Percentiles rank a stretch among this genome's conserved stretches.
phyloP scores from a whole-genome alignment of 805 yeast genomes.

The Candida glaebosa region DNA sequence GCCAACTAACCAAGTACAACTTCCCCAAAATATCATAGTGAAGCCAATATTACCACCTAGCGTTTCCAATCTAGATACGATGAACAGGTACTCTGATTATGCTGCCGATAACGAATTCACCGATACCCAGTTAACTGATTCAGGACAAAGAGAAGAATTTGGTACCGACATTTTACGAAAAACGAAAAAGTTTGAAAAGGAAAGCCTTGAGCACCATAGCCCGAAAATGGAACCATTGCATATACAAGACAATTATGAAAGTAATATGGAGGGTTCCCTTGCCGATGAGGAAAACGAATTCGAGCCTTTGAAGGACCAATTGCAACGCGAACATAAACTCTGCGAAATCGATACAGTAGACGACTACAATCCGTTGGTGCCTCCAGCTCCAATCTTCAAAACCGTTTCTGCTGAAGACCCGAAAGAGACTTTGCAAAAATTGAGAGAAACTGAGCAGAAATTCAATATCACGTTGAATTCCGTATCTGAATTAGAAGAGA shows the following conservation, averaged over 20 bases:
- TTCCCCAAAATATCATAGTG: neutral
- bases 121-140: slow-evolving; percentile 7
- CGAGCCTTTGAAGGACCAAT: slow-evolving; percentile 4
- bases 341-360: neutral
- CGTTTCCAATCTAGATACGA: neutral
- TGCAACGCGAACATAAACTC: slow-evolving; percentile 1
- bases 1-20: neutral
- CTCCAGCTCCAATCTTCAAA: slow-evolving; percentile 22
- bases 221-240: slow-evolving; percentile 4
- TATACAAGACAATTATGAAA: slow-evolving; percentile 7
- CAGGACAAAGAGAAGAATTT: slow-evolving; percentile 1
- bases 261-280: slow-evolving; percentile 15
- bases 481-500: slow-evolving; percentile 8
- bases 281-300: slow-evolving; percentile 12
- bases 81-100: slow-evolving; percentile 4
- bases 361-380: slow-evolving; percentile 1
- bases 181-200: neutral
- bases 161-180: slow-evolving; percentile 1
- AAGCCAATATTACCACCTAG: neutral
- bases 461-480: slow-evolving; percentile 20
- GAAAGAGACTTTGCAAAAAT: slow-evolving; percentile 16
- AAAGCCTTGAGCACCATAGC: neutral
- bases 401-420: slow-evolving; percentile 26
- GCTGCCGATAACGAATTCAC: slow-evolving; percentile 4
- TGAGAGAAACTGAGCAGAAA: slow-evolving; percentile 21